A percentile compares a stretch with the other conserved stretches of the same genome.
These are phyloP conservation scores for Ganoderma lucidum DNA, from an alignment of 1,284 basidiomycete genomes.

Conservation along the genomic window DNA sequence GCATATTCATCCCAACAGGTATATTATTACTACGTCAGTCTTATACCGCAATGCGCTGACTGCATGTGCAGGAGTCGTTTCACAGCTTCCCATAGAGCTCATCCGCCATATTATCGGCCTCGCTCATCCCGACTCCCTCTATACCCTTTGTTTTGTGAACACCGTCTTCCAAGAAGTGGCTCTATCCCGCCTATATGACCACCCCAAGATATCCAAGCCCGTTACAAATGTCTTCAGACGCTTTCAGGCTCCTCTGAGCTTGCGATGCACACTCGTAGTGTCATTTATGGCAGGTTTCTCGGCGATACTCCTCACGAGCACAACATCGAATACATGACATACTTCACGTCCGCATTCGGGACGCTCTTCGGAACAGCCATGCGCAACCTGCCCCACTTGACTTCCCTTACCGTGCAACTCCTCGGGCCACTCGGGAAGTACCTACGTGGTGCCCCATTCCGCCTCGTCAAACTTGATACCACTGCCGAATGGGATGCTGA, in stretches of 20 bases:
- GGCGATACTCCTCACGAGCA: not conserved
- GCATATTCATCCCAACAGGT: not conserved
- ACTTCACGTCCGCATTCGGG: slow-evolving; percentile 11
- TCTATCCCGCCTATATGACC: not conserved
- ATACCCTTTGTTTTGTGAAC: not conserved
- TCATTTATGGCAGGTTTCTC: not conserved
- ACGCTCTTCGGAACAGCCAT: not conserved
- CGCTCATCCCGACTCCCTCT: not conserved
- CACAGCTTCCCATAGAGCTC: not conserved
- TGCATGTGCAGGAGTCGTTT: not conserved
- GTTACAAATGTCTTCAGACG: not conserved
- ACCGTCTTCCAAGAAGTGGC: slow-evolving; percentile 2
- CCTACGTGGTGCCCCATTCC: slow-evolving; percentile 3
- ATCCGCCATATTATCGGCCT: not conserved
- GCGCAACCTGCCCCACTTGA: not conserved
- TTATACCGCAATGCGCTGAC: not conserved
- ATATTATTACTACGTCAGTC: not conserved
- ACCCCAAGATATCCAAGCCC: not conserved
- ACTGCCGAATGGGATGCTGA: not conserved
- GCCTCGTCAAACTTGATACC: not conserved
- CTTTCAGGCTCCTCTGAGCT: not conserved
- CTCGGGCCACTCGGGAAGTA: slow-evolving; percentile 4
- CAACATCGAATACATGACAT: not conserved
- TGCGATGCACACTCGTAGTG: not conserved
- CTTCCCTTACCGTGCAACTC: not conserved